A percentile compares a stretch with the other conserved stretches of the same genome.
Evolutionary conservation across 164 flowering plant species (phyloP).

Genomic region (grape (Vitis vinifera)): ASM3070453v1 NC_081822.1:35346501-35347000

Average conservation of each 20-base stretch:
- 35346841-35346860: conserved; percentile 45
- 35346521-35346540: no score
- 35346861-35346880: conserved; percentile 76
- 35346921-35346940: conserved; percentile 80
- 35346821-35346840: conserved; percentile 54
- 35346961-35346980: conserved; percentile 67
- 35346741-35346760: conserved; percentile 72
- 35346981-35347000: conserved; percentile 19
- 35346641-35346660: no score
- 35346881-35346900: conserved; percentile 61
- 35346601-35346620: no score
- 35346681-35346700: no score
- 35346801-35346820: conserved; percentile 70
- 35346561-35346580: rapidly evolving
- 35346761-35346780: conserved; percentile 52
- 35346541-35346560: no score
- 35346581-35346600: no score
- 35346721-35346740: conserved; percentile 80
- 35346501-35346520: no score
- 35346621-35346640: no score
- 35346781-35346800: conserved; percentile 85
- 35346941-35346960: conserved; percentile 69
- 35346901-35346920: conserved; percentile 79
- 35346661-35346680: no score
- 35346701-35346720: conserved; percentile 38